Percentiles rank a stretch among this genome's conserved stretches.
phyloP scores from a whole-genome alignment of 306 rosid species.

The Cicer judaicum region DNA sequence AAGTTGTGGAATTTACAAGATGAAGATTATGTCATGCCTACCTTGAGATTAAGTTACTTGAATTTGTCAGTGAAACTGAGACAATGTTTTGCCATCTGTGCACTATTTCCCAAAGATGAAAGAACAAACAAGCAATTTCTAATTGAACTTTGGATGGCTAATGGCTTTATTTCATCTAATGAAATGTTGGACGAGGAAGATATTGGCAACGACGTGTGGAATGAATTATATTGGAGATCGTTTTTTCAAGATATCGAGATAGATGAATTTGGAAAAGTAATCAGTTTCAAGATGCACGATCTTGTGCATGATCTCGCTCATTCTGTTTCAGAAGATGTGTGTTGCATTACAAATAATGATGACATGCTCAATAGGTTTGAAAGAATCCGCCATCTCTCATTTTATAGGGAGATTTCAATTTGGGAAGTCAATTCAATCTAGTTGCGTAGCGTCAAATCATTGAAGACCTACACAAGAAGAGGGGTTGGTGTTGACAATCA shows the following conservation, averaged over 20 bases:
- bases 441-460: background rate
- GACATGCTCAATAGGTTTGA: background rate
- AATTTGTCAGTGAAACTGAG: slow-evolving; percentile 6
- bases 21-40: background rate
- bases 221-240: slow-evolving; percentile 40
- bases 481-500: too few species aligned
- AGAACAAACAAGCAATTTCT: background rate
- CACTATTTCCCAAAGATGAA: slow-evolving; percentile 15
- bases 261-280: background rate
- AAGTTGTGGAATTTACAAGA: slow-evolving; percentile 1
- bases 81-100: slow-evolving; percentile 33
- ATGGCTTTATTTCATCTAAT: slow-evolving; percentile 29
- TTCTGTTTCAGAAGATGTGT: slow-evolving; percentile 3
- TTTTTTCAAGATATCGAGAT: slow-evolving; percentile 34
- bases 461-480: background rate
- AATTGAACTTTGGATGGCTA: slow-evolving; percentile 36
- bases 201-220: slow-evolving; percentile 31
- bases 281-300: slow-evolving; percentile 33
- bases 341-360: background rate
- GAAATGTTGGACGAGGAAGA: slow-evolving; percentile 17
- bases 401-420: accelerated
- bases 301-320: slow-evolving; percentile 41
- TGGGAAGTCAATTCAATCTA: accelerated
- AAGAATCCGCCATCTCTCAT: slow-evolving; percentile 19
- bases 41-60: slow-evolving; percentile 29